Conservation (phyloP, 768 basidiomycete species). For the Scleroderma bovista region DNA sequence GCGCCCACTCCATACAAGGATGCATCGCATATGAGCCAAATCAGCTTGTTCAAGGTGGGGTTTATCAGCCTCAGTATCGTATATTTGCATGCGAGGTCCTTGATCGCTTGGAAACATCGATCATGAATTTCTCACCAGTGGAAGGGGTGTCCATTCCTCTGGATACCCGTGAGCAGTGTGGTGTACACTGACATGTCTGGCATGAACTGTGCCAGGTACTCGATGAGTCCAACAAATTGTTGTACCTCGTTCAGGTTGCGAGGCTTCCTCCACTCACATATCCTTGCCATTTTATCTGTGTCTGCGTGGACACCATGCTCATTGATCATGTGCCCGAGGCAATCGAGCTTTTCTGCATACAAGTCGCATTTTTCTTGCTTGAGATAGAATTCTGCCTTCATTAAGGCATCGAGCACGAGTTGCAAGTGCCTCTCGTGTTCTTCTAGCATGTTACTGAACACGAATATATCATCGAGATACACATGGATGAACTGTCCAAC, state of each 20-base stretch:
- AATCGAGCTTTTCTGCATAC: conserved; percentile 27
- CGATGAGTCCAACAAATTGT: conserved; percentile 34
- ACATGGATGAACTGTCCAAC: conserved; percentile 11
- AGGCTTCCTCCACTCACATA: conserved; percentile 28
- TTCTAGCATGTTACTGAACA: conserved; percentile 19
- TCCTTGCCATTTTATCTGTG: conserved; percentile 24
- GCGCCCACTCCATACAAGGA: conserved; percentile 4
- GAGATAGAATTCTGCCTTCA: conserved; percentile 27
- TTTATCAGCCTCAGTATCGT: conserved; percentile 19
- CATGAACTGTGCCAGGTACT: conserved; percentile 35
- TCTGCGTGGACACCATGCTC: conserved; percentile 34
- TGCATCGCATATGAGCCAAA: conserved; percentile 25
- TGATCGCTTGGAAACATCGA: conserved; percentile 19
- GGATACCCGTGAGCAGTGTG: conserved; percentile 25
- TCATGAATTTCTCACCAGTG: conserved; percentile 24
- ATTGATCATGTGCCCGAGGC: conserved; percentile 37
- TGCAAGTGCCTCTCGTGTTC: conserved; percentile 34
- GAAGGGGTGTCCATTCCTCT: conserved; percentile 23
- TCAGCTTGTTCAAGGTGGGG: conserved; percentile 9
- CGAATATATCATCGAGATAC: conserved; percentile 13
- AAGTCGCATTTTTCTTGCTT: conserved; percentile 30
- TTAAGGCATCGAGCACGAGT: conserved; percentile 25
- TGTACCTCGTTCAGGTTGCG: conserved; percentile 29
- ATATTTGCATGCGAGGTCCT: conserved; percentile 12
- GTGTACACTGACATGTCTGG: conserved; percentile 32